These are phyloP conservation scores for Talaromyces sp. DNA, from an alignment of 2,329 filamentous ascomycete genomes.

Conservation along the genomic window DNA sequence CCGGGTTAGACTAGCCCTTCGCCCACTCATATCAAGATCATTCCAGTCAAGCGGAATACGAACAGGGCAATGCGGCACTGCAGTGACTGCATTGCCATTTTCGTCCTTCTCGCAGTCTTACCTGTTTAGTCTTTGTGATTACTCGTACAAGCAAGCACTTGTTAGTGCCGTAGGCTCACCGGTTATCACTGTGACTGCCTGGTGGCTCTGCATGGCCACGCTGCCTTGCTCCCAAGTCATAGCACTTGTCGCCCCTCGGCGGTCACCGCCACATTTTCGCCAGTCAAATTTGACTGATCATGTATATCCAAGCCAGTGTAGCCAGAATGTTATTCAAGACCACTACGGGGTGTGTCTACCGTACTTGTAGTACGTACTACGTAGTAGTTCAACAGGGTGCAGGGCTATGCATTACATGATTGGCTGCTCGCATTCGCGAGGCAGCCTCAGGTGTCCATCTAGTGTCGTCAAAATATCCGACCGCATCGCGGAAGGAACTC, in stretches of 20 bases:
- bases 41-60: conserved; percentile 1
- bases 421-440: background rate
- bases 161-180: background rate
- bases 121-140: background rate
- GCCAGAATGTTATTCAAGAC: background rate
- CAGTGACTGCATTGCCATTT: background rate
- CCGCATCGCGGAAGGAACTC: background rate
- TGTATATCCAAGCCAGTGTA: background rate
- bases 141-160: no score
- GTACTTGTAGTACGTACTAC: background rate
- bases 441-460: conserved; percentile 3
- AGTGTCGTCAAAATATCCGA: background rate
- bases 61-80: background rate
- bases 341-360: background rate
- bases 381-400: background rate
- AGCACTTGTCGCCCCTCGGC: background rate
- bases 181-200: background rate
- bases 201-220: background rate
- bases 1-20: background rate
- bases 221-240: background rate
- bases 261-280: background rate
- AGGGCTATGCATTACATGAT: background rate
- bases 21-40: background rate
- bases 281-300: background rate
- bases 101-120: background rate